Evolutionary conservation across 2,329 filamentous ascomycete genomes (phyloP).

Genomic region (Xylaria sp.): DNA sequence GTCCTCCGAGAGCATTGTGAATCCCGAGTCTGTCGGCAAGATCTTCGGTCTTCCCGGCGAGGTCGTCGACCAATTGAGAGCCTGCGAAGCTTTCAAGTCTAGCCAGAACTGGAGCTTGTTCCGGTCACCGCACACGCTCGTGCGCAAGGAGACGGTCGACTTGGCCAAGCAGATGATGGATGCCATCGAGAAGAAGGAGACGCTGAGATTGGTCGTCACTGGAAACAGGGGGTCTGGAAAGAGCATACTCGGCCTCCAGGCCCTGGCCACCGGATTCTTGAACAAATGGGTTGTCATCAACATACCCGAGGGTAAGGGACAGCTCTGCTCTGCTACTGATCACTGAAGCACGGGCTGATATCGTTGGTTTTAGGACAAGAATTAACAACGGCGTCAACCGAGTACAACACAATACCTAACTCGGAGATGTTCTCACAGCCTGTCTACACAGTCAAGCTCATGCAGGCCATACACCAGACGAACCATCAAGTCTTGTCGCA

Average conservation of each 20-base stretch:
- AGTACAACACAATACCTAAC: constrained; percentile 77
- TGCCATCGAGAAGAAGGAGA: constrained; percentile 64
- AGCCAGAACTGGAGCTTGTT: constrained; percentile 91
- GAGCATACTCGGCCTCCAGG: constrained; percentile 86
- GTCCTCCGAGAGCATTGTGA: constrained; percentile 62
- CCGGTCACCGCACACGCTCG: constrained; percentile 78
- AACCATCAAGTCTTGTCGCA: constrained; percentile 73
- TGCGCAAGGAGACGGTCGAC: constrained; percentile 81
- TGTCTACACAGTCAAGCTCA: constrained; percentile 77
- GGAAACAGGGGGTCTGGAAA: constrained; percentile 84
- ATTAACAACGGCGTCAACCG: constrained; percentile 79
- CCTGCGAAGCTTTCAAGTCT: constrained; percentile 89
- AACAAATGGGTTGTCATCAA: constrained; percentile 90
- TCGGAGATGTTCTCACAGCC: constrained; percentile 79
- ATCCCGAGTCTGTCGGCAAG: constrained; percentile 67
- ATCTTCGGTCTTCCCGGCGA: constrained; percentile 75
- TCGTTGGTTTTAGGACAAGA: constrained; percentile 69
- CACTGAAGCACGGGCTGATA: constrained; percentile 2
- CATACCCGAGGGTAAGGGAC: constrained; percentile 82
- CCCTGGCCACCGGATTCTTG: constrained; percentile 80
- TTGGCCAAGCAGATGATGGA: constrained; percentile 71
- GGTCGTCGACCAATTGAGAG: constrained; percentile 81
- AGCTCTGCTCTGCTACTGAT: not conserved
- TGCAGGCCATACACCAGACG: constrained; percentile 76
- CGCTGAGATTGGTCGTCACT: constrained; percentile 72